phyloP scores from a whole-genome alignment of 257 asterid genomes.

The Oldenlandia corymbosa region DNA sequence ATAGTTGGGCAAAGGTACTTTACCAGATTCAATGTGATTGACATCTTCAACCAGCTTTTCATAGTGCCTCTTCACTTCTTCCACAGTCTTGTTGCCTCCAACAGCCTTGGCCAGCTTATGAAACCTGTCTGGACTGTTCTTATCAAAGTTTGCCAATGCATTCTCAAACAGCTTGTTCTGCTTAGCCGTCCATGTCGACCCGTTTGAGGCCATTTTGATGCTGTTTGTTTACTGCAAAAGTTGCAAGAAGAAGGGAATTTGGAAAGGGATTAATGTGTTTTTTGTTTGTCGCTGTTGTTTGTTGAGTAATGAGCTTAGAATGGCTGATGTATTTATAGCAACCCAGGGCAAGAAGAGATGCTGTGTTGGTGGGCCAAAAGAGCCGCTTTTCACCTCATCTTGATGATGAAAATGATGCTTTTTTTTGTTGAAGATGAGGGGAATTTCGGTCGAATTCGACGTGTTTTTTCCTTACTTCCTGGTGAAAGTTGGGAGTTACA shows the following conservation, averaged over 20 bases:
- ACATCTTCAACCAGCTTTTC: constrained; percentile 53
- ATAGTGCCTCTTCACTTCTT: constrained; percentile 60
- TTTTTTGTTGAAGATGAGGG: constrained; percentile 1
- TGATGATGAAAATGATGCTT: not conserved
- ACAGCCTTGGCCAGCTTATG: constrained; percentile 49
- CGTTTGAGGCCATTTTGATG: constrained; percentile 39
- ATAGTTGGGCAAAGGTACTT: constrained; percentile 51
- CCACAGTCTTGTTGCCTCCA: constrained; percentile 56
- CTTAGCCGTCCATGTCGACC: constrained; percentile 45
- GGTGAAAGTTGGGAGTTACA: not conserved
- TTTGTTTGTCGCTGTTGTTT: no score
- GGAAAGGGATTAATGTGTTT: no score
- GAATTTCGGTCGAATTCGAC: not conserved
- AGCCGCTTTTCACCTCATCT: not conserved
- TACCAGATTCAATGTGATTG: constrained; percentile 49
- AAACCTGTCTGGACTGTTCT: constrained; percentile 52
- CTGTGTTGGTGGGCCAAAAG: constrained; percentile 19
- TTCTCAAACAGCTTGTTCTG: constrained; percentile 69
- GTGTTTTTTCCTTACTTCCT: constrained; percentile 8
- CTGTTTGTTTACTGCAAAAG: no score
- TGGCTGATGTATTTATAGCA: constrained; percentile 26
- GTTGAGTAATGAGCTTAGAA: constrained; percentile 7
- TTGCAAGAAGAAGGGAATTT: no score
- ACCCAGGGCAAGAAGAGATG: constrained; percentile 10
- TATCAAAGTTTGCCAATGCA: constrained; percentile 50